Percentiles rank a stretch among this genome's conserved stretches.
These are phyloP conservation scores for Amanita molliuscula DNA, from an alignment of 768 basidiomycete species.

Conservation along the genomic window DNA sequence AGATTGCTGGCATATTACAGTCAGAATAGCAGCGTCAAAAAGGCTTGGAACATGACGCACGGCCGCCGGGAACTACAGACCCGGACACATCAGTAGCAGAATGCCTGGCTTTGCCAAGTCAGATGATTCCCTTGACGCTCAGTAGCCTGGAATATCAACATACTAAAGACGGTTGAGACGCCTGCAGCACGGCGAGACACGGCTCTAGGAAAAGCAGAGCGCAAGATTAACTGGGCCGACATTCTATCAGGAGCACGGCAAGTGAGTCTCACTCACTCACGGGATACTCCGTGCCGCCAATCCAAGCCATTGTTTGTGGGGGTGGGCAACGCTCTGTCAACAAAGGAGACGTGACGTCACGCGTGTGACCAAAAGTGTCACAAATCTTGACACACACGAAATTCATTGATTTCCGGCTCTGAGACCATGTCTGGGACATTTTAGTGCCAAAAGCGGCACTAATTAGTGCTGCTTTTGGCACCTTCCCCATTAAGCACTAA, in stretches of 20 bases:
- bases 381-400: too few species aligned
- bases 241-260: neutral
- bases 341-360: too few species aligned
- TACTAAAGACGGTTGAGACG: neutral
- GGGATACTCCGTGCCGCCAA: too few species aligned
- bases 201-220: neutral
- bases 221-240: conserved; percentile 1
- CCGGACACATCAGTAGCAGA: neutral
- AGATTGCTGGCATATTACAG: conserved; percentile 46
- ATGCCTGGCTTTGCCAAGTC: neutral
- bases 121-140: neutral
- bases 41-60: neutral
- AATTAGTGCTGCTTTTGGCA: too few species aligned
- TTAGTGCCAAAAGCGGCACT: too few species aligned
- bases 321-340: too few species aligned
- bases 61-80: conserved; percentile 4
- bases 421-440: too few species aligned
- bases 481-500: too few species aligned
- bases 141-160: neutral
- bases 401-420: too few species aligned
- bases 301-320: too few species aligned
- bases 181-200: neutral
- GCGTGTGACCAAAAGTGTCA: too few species aligned
- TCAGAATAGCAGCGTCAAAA: neutral
- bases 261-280: neutral